Evolutionary conservation across 1,284 basidiomycete genomes (phyloP), one percentile per base, ranked within the genome.

Genomic region (Tilletiaria anomala): DNA sequence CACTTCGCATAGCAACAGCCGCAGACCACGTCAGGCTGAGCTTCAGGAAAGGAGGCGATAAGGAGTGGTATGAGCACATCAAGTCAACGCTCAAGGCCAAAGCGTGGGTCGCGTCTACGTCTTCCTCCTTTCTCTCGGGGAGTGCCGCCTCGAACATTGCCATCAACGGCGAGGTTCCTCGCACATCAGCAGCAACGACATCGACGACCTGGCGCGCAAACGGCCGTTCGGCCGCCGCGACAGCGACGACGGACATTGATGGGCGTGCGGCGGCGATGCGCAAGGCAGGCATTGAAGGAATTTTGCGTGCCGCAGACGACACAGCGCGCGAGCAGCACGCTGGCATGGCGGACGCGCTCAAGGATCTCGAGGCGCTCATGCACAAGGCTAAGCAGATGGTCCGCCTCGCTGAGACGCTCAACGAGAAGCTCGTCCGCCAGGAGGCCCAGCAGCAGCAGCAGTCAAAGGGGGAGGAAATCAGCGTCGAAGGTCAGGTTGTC

Each of bases 311-410:
- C 26, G 26, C 26, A 29, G 10, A 29, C 10, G 26, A 29, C 26
- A n/a, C n/a, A 8, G 40, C 78, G 79, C 64, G 73, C 74, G 16
- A 77, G 76, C n/a, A 77, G 78, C 3, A 74, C 39, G 75, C 75
- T 5, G 74, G 79, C 50, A 78, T 96, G 73, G 74, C 76, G 35
- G 77, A 79, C 53, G 83, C 88, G 0, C 74, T 97, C 38, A 75
- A 78, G 53, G 91, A 96, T 61, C 74, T 97, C 18, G 86, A 96
- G 61, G 81, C 83, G 1, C 72, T 97, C 32, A 89, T 85, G 82
- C 73, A 81, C 39, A 84, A 88, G 65, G 88, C 89, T 0, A 82
- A 80, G 53, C 83, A 88, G 54, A 94, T 97, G 81, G 88, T 74
- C 41, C 76, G 77, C 32, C 75, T 94, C 20, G 88, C 91, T 1